A percentile compares a stretch with the other conserved stretches of the same genome.
phyloP scores from a whole-genome alignment of 257 asterid genomes.

The Przewalskia tangutica region DNA sequence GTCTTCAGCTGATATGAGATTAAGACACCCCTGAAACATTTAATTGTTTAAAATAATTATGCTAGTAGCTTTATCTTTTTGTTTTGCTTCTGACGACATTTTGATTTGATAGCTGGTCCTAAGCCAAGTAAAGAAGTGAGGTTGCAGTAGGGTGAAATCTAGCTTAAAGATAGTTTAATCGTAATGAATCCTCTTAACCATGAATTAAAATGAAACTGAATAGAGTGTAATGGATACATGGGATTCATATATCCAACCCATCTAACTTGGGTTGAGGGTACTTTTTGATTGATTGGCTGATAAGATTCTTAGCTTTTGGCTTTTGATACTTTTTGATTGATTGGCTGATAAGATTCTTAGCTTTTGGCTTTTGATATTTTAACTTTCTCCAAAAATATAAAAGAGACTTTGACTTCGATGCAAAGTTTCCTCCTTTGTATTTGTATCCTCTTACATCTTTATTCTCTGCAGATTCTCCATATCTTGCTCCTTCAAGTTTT shows the following conservation, averaged over 20 bases:
- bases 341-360: background rate
- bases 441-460: conserved; percentile 5
- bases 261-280: background rate
- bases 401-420: conserved; percentile 1
- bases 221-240: background rate
- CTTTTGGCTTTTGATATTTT: background rate
- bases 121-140: background rate
- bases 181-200: background rate
- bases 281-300: background rate
- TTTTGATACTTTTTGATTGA: background rate
- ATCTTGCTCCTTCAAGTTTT: conserved; percentile 9
- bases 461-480: conserved; percentile 28
- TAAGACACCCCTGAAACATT: background rate
- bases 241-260: background rate
- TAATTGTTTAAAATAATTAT: background rate
- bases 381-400: background rate
- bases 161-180: background rate
- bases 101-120: background rate
- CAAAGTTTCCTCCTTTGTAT: conserved; percentile 2
- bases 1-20: background rate
- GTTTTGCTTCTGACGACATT: background rate
- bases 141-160: background rate
- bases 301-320: background rate
- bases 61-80: background rate
- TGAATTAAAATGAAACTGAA: background rate